phyloP scores from a whole-genome alignment of 2,329 filamentous ascomycete genomes.

The Chaetomium olivaceum region DNA sequence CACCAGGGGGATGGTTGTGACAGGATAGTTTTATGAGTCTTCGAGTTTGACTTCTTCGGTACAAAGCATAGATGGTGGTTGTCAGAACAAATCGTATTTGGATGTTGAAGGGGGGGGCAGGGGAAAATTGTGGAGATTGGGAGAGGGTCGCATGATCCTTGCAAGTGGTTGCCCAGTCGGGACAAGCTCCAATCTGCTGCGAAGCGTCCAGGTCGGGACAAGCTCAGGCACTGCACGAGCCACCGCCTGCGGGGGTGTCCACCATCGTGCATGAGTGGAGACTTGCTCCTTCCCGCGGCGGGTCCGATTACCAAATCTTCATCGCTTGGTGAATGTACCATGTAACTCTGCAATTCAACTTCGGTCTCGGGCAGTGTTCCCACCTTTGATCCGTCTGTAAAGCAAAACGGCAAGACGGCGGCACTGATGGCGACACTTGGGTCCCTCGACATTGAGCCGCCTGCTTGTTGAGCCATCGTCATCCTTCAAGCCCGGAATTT shows the following conservation, averaged over 20 bases:
- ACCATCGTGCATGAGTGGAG: neutral
- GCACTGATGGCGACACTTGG: neutral
- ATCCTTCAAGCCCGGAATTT: neutral
- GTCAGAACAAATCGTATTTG: neutral
- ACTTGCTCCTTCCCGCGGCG: conserved; percentile 3
- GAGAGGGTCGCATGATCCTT: neutral
- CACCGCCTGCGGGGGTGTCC: neutral
- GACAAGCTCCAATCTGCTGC: neutral
- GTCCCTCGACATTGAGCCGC: neutral
- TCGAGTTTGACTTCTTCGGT: neutral
- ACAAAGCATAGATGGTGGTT: neutral
- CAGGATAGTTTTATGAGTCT: neutral
- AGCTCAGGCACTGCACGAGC: neutral
- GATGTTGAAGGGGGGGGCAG: neutral
- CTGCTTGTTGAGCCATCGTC: conserved; percentile 2
- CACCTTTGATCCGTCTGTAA: neutral
- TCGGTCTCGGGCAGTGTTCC: neutral
- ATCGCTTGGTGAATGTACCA: too few species aligned
- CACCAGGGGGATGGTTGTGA: neutral
- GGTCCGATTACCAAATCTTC: neutral
- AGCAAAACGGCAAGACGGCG: neutral
- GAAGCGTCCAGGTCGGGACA: too few species aligned
- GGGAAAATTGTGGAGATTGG: neutral
- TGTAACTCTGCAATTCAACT: neutral
- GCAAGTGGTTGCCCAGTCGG: neutral